Base-by-base conservation (phyloP, 257 asterid genomes). In the Penstemon davidsonii region DNA sequence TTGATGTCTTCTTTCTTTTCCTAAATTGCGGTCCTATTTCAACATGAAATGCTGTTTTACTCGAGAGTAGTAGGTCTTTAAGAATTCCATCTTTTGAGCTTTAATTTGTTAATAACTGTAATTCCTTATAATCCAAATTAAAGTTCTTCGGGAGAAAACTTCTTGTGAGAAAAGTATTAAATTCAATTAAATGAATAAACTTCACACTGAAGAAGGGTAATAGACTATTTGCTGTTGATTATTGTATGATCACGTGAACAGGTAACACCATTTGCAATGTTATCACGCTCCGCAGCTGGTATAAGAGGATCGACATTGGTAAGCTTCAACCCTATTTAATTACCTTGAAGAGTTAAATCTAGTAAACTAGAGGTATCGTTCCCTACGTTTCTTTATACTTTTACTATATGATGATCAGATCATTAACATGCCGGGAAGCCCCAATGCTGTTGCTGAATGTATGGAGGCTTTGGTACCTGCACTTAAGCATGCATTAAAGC, bases 401-500 rank as follows among this genome's bases (percentile, higher is more conserved):
- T 54, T 8, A 7, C 11, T 51, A 2, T 56, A 40, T 62, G 33
- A 25, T 25, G 0, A 61, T 52, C 75, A 93, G 99, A 94, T 94
- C 64, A 91, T 91, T 65, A 94, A 91, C 87, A 94, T 91, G 97
- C 99, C 99, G 3, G 99, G 99, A 60, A 91, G 88, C 78, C 99
- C 97, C 5, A 94, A 94, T 50, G 99, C 99, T 0, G 99, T 88
- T 3, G 96, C 86, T 0, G 97, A 93, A 75, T 94, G 99, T 74
- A 79, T 91, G 96, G 97, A 84, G 75, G 95, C 96, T 19, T 78
- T 94, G 77, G 63, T 88, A 45, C 99, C 99, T 6, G 88, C 87
- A n/a, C 97, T 94, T 44, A 91, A 88, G 85, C 99, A 94, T 55
- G 99, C 97, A 13, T 55, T 94, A 73, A 90, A 82, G 84, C 96